Conservation (phyloP, 305 asterid species). For the Fraxinus greggii region DNA sequence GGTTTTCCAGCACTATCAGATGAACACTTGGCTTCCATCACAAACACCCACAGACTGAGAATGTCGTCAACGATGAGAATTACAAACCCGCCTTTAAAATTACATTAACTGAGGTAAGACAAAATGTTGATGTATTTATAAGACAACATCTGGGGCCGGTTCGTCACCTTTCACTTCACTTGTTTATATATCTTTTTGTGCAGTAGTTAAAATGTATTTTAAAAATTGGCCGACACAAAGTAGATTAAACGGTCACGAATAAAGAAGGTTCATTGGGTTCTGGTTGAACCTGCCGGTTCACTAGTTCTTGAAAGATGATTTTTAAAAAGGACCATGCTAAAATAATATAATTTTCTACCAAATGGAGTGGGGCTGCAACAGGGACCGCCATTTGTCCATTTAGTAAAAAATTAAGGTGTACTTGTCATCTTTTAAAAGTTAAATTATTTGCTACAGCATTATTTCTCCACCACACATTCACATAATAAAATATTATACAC, state of each 20-base stretch:
- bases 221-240: background rate
- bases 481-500: no score
- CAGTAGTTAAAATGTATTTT: background rate
- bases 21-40: background rate
- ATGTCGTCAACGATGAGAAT: background rate
- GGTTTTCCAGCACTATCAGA: constrained; percentile 28
- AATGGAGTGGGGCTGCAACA: no score
- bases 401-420: no score
- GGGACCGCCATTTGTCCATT: no score
- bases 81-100: background rate
- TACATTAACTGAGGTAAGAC: background rate
- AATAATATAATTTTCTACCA: no score
- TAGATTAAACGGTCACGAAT: background rate
- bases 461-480: no score
- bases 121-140: background rate
- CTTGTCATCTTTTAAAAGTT: no score
- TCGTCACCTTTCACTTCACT: background rate
- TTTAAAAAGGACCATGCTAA: no score
- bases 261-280: background rate
- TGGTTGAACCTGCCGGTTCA: background rate
- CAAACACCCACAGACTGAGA: background rate
- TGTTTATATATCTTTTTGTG: background rate
- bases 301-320: background rate
- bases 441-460: no score
- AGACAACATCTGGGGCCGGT: background rate